Conservation (phyloP, 108 stramenopile genomes). For the Epithemia pelagica region DNA sequence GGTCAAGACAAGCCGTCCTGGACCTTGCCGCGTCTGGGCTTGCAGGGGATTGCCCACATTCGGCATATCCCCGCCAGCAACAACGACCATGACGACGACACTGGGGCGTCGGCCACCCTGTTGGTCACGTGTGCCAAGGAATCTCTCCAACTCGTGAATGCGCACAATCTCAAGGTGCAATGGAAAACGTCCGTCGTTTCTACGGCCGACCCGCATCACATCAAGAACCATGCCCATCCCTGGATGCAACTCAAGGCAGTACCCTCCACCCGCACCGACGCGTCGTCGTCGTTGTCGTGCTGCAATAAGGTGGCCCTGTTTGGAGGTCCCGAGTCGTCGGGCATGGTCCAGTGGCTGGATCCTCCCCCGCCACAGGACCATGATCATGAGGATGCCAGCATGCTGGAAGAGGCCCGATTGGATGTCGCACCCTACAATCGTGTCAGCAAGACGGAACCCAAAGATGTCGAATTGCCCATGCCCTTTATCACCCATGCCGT, state of each 20-base stretch:
- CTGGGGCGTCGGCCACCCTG: slow-evolving; percentile 19
- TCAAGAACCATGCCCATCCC: neutral
- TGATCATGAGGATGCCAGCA: neutral
- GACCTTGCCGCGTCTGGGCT: slow-evolving; percentile 52
- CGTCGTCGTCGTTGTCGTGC: no score
- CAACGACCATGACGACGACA: slow-evolving; percentile 17
- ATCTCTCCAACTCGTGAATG: slow-evolving; percentile 54
- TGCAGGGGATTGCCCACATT: slow-evolving; percentile 53
- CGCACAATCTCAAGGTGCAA: slow-evolving; percentile 39
- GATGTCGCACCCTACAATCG: slow-evolving; percentile 81
- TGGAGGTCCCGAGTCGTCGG: slow-evolving; percentile 56
- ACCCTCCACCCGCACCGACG: neutral
- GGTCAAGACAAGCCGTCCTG: slow-evolving; percentile 49
- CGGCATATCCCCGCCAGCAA: slow-evolving; percentile 16
- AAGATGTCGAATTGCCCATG: slow-evolving; percentile 43
- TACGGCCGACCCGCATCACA: neutral
- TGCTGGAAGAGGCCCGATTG: slow-evolving; percentile 41
- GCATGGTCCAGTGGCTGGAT: slow-evolving; percentile 79
- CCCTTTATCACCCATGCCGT: slow-evolving; percentile 57
- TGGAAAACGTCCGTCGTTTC: slow-evolving; percentile 44
- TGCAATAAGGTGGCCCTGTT: slow-evolving; percentile 20
- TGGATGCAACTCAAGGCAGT: slow-evolving; percentile 46
- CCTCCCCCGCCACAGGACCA: slow-evolving; percentile 24
- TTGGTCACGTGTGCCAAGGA: slow-evolving; percentile 60
- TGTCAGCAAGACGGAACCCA: slow-evolving; percentile 46